Conservation (phyloP, 495 filamentous ascomycete species). For the Mycothermus thermophilus region DNA sequence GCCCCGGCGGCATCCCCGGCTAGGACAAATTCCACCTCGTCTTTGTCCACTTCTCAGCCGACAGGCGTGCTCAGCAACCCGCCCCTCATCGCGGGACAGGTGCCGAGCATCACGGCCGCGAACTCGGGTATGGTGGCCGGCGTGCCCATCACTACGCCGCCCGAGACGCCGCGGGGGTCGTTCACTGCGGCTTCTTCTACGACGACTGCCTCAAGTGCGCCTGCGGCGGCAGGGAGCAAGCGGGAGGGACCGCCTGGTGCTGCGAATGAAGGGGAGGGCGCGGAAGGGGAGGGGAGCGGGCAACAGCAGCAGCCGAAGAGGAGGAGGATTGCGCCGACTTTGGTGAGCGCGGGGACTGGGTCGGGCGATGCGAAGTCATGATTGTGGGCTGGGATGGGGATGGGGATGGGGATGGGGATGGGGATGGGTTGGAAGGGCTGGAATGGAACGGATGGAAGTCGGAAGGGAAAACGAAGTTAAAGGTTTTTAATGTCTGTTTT, state of each 20-base stretch:
- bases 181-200: conserved; percentile 26
- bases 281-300: too few relatives aligned
- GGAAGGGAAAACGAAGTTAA: too few relatives aligned
- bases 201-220: background rate
- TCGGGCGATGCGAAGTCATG: background rate
- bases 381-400: background rate
- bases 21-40: conserved; percentile 74
- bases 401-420: too few relatives aligned
- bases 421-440: too few relatives aligned
- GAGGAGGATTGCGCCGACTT: conserved; percentile 65
- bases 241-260: conserved; percentile 44
- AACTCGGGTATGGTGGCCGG: conserved; percentile 45
- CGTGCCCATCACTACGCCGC: conserved; percentile 56
- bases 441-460: too few relatives aligned
- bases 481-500: too few relatives aligned
- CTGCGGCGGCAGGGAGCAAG: conserved; percentile 36
- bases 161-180: conserved; percentile 56
- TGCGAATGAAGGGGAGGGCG: conserved; percentile 22
- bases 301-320: conserved; percentile 48
- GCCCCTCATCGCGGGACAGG: conserved; percentile 55
- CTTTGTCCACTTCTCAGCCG: conserved; percentile 29
- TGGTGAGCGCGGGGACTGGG: conserved; percentile 26
- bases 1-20: conserved; percentile 58
- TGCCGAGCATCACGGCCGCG: conserved; percentile 59
- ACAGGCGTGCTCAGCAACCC: conserved; percentile 52